These are phyloP conservation scores for Penicillium daleae DNA, from an alignment of 495 filamentous ascomycete genomes.

Conservation along the genomic window DNA sequence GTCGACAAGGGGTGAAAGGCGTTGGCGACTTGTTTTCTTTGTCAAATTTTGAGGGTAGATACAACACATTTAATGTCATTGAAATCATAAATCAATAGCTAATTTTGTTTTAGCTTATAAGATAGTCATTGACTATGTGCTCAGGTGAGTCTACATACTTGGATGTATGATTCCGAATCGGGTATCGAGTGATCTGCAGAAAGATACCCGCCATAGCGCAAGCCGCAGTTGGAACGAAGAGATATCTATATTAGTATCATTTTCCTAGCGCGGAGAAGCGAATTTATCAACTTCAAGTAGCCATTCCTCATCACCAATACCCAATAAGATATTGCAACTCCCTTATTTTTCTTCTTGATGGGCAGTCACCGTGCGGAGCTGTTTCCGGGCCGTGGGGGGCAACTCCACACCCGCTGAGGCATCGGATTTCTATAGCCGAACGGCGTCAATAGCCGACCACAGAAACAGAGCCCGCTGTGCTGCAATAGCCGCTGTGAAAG, in stretches of 20 bases:
- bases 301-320: neutral
- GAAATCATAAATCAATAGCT: no score
- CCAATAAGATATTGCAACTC: neutral
- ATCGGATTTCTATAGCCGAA: slow-evolving; percentile 26
- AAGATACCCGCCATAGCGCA: no score
- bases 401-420: neutral
- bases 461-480: slow-evolving; percentile 8
- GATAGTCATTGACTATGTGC: no score
- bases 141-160: no score
- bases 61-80: no score
- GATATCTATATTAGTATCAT: no score
- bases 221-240: no score
- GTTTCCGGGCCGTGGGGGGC: neutral
- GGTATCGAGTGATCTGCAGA: neutral
- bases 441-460: slow-evolving; percentile 20
- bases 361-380: neutral
- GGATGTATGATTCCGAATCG: neutral
- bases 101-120: no score
- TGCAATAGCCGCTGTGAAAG: slow-evolving; percentile 14
- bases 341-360: neutral
- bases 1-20: no score
- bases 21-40: no score
- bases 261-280: no score
- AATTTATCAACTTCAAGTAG: neutral
- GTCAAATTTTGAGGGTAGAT: no score